phyloP scores from a whole-genome alignment of 2,329 filamentous ascomycete species.

The Aspergillus phoenicis region DNA sequence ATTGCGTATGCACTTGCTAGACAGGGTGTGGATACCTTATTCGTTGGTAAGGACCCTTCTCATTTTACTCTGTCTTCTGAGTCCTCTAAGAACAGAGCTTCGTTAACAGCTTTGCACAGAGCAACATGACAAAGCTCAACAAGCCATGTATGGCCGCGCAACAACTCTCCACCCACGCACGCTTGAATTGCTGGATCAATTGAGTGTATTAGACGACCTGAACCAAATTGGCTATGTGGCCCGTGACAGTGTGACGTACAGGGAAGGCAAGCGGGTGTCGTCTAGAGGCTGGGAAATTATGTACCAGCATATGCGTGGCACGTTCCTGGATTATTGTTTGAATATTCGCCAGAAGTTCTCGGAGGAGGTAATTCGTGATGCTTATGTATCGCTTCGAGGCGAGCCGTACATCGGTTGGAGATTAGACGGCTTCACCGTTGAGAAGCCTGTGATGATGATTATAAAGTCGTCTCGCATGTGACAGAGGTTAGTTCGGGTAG shows the following conservation, averaged over 20 bases:
- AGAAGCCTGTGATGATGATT: neutral
- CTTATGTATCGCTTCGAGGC: constrained; percentile 29
- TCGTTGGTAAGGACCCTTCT: constrained; percentile 32
- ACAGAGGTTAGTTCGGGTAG: neutral
- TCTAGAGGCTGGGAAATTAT: constrained; percentile 48
- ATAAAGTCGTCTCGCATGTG: neutral
- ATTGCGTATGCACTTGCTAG: constrained; percentile 49
- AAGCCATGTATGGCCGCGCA: constrained; percentile 52
- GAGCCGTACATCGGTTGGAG: neutral
- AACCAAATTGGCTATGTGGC: constrained; percentile 55
- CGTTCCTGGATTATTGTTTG: constrained; percentile 55
- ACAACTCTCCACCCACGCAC: constrained; percentile 51
- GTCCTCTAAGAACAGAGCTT: too few species aligned
- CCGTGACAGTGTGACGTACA: constrained; percentile 35
- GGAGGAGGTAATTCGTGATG: constrained; percentile 54
- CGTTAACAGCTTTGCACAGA: constrained; percentile 23
- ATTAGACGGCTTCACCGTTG: neutral
- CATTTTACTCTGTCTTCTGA: too few species aligned
- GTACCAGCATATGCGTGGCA: constrained; percentile 54
- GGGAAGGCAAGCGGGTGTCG: constrained; percentile 35
- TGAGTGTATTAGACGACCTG: constrained; percentile 54
- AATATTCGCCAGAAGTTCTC: constrained; percentile 60
- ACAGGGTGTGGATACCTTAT: constrained; percentile 50
- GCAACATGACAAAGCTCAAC: constrained; percentile 41
- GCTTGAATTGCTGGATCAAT: constrained; percentile 51